Evolutionary conservation across 352 stramenopile genomes (phyloP).

Genomic region (Globisporangium ultimum): DNA sequence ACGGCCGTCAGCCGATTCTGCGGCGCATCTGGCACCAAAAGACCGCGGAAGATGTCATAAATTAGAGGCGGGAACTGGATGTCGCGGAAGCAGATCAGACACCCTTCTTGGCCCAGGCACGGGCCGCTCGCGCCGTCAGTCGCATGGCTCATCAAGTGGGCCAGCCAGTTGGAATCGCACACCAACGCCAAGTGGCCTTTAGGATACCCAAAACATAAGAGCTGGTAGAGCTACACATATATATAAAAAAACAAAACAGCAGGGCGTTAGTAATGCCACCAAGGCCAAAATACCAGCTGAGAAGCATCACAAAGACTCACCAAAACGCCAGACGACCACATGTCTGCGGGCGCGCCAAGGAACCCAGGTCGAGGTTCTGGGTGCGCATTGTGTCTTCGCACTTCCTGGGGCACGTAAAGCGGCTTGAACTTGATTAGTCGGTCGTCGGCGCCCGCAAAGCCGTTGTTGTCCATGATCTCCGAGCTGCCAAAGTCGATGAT

Average conservation of each 20-base stretch:
- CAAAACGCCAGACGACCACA: constrained; percentile 77
- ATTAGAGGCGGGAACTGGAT: constrained; percentile 74
- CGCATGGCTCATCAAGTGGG: constrained; percentile 66
- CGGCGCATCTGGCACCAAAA: constrained; percentile 50
- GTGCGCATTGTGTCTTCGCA: constrained; percentile 61
- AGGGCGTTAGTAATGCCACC: not conserved
- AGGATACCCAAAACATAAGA: constrained; percentile 79
- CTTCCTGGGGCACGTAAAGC: constrained; percentile 67
- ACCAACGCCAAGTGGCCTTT: constrained; percentile 73
- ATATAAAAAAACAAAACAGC: constrained; percentile 2
- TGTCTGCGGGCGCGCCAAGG: constrained; percentile 64
- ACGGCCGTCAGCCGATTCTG: constrained; percentile 54
- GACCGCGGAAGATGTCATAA: constrained; percentile 67
- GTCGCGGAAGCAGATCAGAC: constrained; percentile 76
- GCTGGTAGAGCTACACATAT: constrained; percentile 65
- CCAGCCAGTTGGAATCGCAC: constrained; percentile 71
- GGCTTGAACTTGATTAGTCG: constrained; percentile 79
- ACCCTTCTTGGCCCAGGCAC: constrained; percentile 60
- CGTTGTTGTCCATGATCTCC: constrained; percentile 71
- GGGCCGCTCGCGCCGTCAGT: constrained; percentile 20
- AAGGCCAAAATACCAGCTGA: not conserved
- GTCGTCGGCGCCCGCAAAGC: constrained; percentile 44
- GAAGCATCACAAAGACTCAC: constrained; percentile 29
- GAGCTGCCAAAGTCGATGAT: constrained; percentile 84
- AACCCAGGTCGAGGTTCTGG: constrained; percentile 55